Evolutionary conservation across 352 stramenopile genomes (phyloP), one percentile per base, ranked within the genome.

Genomic region (Phytophthora idaei): DNA sequence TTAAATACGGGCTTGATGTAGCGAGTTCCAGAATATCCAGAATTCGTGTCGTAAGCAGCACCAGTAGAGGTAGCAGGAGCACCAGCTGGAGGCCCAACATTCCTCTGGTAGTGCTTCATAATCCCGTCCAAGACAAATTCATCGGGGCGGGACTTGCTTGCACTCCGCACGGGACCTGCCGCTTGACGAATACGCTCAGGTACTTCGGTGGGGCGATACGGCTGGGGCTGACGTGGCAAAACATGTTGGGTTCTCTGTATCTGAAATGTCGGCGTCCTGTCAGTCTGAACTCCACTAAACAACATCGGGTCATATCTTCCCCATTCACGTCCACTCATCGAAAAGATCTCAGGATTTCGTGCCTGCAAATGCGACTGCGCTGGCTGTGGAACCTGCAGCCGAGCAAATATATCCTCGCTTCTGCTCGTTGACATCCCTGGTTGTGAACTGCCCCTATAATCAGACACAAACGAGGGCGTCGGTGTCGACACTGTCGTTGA

Each of bases 331-430:
- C 42, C 41, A 47, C 31, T 57, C 4, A 25, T 27, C 14, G 12
- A 37, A 45, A 57, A 28, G 4, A 47, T 52, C 29, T 50, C 47
- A 39, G 27, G 5, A 50, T 42, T 54, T 55, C 48, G 64, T 17
- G 37, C n/a, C n/a, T 54, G 61, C n/a, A 65, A 66, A 50, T 66
- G 51, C 32, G 64, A 53, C 39, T 62, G 64, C 5, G 46, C 9
- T 50, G 29, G 12, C 27, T 61, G 50, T 27, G 44, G 36, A 44
- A 49, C 46, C 28, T 66, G 57, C 27, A 64, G 60, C 28, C 51
- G 25, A 31, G 61, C 44, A 60, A 75, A 62, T 47, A 61, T 66
- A 7, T 1, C 56, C 5, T 63, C 29, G 28, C 28, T 49, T 63
- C 21, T 56, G n/a, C 10, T 67, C 28, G 34, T 41, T 12, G 45